Evolutionary conservation across 2,329 filamentous ascomycete species (phyloP).

Genomic region (Trichoderma cornu-damae): DNA sequence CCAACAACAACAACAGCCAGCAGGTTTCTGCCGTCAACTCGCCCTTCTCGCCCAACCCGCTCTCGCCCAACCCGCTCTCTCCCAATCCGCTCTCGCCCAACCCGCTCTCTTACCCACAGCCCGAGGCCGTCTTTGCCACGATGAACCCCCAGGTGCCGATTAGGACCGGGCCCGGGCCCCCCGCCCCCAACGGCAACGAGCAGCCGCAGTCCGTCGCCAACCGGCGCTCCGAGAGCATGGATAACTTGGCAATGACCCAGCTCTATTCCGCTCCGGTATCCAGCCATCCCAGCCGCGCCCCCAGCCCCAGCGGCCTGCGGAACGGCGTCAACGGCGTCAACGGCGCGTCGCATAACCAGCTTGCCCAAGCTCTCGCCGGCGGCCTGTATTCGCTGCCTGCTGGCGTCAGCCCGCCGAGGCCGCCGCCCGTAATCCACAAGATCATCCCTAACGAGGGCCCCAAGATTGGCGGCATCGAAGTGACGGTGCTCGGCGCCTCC

Average conservation of each 20-base stretch:
- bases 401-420: slow-evolving; percentile 44
- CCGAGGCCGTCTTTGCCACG: slow-evolving; percentile 44
- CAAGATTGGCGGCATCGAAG: slow-evolving; percentile 77
- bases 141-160: slow-evolving; percentile 40
- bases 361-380: slow-evolving; percentile 44
- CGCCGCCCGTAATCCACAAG: slow-evolving; percentile 64
- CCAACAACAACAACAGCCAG: slow-evolving; percentile 30
- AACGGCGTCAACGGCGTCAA: slow-evolving; percentile 43
- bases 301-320: slow-evolving; percentile 59
- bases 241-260: slow-evolving; percentile 58
- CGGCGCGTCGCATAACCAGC: slow-evolving; percentile 40
- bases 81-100: slow-evolving; percentile 53
- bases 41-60: slow-evolving; percentile 48
- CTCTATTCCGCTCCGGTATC: slow-evolving; percentile 69
- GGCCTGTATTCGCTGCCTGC: slow-evolving; percentile 49
- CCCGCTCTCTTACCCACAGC: slow-evolving; percentile 39
- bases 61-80: too few species aligned
- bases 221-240: slow-evolving; percentile 58
- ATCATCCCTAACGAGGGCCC: slow-evolving; percentile 80
- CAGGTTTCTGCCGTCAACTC: slow-evolving; percentile 42
- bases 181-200: slow-evolving; percentile 63
- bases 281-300: slow-evolving; percentile 69
- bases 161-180: slow-evolving; percentile 55
- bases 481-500: slow-evolving; percentile 74
- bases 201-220: slow-evolving; percentile 51